Evolutionary conservation across 1,284 basidiomycete genomes (phyloP).

Genomic region (Thelephora terrestris): DNA sequence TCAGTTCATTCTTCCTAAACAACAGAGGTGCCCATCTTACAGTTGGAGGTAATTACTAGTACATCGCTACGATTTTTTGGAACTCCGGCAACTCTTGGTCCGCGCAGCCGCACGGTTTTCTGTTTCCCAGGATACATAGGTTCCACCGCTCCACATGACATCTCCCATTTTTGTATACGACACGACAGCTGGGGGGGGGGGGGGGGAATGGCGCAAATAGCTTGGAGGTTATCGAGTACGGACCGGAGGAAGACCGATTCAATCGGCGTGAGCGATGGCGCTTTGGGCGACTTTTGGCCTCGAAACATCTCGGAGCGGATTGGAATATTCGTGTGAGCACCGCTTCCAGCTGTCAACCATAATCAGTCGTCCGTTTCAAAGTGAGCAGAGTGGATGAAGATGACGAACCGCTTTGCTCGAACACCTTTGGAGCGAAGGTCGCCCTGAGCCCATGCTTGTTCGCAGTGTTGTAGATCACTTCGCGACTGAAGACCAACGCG

Average conservation of each 20-base stretch:
- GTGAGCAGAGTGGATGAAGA: not conserved
- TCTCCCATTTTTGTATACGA: constrained; percentile 58
- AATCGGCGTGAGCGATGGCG: constrained; percentile 19
- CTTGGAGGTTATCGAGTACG: constrained; percentile 45
- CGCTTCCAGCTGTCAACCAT: constrained; percentile 37
- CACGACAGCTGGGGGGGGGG: constrained; percentile 42
- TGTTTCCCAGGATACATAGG: constrained; percentile 56
- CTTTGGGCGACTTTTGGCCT: not conserved
- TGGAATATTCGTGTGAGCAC: constrained; percentile 54
- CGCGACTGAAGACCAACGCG: constrained; percentile 53
- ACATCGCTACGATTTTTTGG: no score
- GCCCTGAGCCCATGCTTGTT: constrained; percentile 51
- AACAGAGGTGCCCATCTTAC: no score
- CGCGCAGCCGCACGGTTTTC: constrained; percentile 60
- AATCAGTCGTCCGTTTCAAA: not conserved
- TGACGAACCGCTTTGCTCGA: constrained; percentile 30
- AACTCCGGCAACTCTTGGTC: no score
- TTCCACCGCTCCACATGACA: constrained; percentile 61
- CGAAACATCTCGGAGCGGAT: constrained; percentile 26
- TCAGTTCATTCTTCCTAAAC: no score
- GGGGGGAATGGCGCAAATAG: constrained; percentile 43
- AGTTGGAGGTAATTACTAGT: no score
- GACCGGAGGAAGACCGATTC: constrained; percentile 28
- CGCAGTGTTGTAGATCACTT: constrained; percentile 57
- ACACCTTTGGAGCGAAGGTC: constrained; percentile 53